Base-by-base conservation (phyloP, 495 filamentous ascomycete species). In the Schizothecium vesticola region DNA sequence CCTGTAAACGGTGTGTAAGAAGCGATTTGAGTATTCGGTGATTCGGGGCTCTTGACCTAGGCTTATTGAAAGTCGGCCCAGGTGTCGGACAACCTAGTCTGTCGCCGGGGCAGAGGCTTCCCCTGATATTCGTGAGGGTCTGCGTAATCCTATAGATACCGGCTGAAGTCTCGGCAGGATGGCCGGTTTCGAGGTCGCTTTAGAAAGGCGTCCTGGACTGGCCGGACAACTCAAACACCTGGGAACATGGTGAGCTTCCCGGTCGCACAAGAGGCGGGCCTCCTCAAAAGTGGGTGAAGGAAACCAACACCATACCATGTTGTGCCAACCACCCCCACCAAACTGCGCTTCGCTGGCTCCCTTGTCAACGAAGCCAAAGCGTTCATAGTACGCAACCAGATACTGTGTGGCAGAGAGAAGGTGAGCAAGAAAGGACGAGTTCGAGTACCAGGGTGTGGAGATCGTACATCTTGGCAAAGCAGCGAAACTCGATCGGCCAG, bases 311-410 rank as follows among this genome's bases (percentile, higher is more conserved):
- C 77, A 67, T 67, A 88, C 85, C 86, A 93, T 85, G 78, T 96
- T 87, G 70, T 85, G 81, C 92, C 93, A 97, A 25, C 87, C 90
- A 64, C 92, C 92, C 24, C 92, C 93, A 11, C 89, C 91, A 79
- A 91, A 93, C 56, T 74, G 66, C 12, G 80, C 84, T 23, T 80
- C 72, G 76, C 92, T 96, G 64, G 79, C 74, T 0, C 93, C 94
- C n/a, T 77, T 72, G 66, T 88, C 85, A 70, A 78, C 79, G 72
- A 94, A 98, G 1, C 92, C 92, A 57, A 92, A 86, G 10, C 82
- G 82, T 74, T 92, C 85, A 75, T 97, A 98, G 75, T 90, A 97
- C 0, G 78, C 73, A 16, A 94, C 79, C 29, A 95, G 75, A 59
- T 86, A 79, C 80, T 84, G 71, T 67, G 69, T 51, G 36, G 6